Base-by-base conservation (phyloP, 2,329 filamentous ascomycete genomes). In the Stachybotrys chartarum region DNA sequence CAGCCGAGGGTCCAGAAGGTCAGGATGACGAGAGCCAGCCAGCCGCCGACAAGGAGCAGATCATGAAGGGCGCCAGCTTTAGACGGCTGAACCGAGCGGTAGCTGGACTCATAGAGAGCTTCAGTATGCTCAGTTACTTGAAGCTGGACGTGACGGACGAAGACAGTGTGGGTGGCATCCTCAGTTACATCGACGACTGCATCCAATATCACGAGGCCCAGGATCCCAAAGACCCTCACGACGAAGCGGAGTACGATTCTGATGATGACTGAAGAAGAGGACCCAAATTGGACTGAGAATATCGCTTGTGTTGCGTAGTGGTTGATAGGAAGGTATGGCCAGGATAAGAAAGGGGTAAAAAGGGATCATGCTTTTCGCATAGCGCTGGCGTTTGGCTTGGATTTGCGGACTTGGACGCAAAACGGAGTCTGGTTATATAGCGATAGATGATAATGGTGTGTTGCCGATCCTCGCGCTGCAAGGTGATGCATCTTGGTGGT, bases 111-210 rank as follows among this genome's bases (percentile, higher is more conserved):
- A 96, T 99, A 61, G 94, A 97, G 70, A 94, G 91, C 71, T 99
- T 97, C 74, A 96, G 91, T 75, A 95, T 99, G 90, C 90, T 99
- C 12, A 96, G 90, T 51, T 99, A 96, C 68, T 78, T 97, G 56
- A 90, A 92, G 74, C 78, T 97, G 49, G 90, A 97, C 67, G 88
- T 87, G 31, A 88, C 94, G 61, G 86, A 96, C 64, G 93, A 97
- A 73, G 91, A 97, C 64, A 97, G 93, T 66, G 86, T 97, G 5
- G 87, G 82, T 1, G 85, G 76, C 66, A 87, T 96, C 30, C 72
- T 97, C 63, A 96, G 91, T 76, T 91, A 95, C 73, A 94, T 97
- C 63, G 92, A 97, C 69, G 91, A 97, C 72, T 89, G 90, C 31
- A 94, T 96, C 61, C 92, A 96, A 69, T 97, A 84, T 70, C 90